Percentiles rank a stretch among this genome's conserved stretches.
Evolutionary conservation across 2,329 filamentous ascomycete species (phyloP).

Genomic region (Bipolaris sorokiniana): DNA sequence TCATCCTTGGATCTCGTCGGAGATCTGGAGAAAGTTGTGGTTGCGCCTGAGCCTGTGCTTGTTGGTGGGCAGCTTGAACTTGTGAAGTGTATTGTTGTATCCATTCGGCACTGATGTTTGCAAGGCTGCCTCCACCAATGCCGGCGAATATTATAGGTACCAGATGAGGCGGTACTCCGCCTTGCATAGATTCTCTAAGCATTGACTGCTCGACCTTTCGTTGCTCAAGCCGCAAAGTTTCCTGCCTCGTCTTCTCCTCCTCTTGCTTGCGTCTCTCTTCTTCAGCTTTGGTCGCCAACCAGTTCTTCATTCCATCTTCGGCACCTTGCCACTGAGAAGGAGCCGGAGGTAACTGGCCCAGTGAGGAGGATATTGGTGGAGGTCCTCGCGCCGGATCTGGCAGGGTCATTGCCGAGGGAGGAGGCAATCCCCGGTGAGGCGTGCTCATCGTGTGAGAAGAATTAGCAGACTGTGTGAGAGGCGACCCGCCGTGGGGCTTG

Average conservation of each 20-base stretch:
- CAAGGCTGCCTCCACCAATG: constrained; percentile 56
- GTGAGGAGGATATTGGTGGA: constrained; percentile 42
- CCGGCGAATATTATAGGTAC: constrained; percentile 62
- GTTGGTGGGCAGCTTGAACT: constrained; percentile 53
- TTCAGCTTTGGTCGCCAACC: constrained; percentile 59
- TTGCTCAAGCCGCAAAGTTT: constrained; percentile 57
- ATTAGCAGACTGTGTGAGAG: constrained; percentile 52
- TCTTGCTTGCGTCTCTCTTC: constrained; percentile 61
- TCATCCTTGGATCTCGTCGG: constrained; percentile 51
- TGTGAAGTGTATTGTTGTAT: constrained; percentile 58
- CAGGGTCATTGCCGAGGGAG: constrained; percentile 60
- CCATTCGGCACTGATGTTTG: constrained; percentile 57
- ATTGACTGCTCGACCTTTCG: constrained; percentile 60
- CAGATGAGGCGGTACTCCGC: constrained; percentile 58
- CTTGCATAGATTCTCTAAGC: constrained; percentile 59
- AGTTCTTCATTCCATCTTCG: constrained; percentile 60
- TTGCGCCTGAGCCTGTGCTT: constrained; percentile 52
- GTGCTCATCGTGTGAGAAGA: constrained; percentile 55
- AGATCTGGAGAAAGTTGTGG: constrained; percentile 50
- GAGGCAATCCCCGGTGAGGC: constrained; percentile 60
- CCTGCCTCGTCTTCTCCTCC: constrained; percentile 60
- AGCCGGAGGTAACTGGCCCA: constrained; percentile 53
- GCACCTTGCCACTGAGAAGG: constrained; percentile 58
- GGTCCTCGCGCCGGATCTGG: constrained; percentile 54
- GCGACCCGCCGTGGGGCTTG: constrained; percentile 49